Base-by-base conservation (phyloP, 192 early-diverging fungal genomes). In the Phycomyces nitens region DNA sequence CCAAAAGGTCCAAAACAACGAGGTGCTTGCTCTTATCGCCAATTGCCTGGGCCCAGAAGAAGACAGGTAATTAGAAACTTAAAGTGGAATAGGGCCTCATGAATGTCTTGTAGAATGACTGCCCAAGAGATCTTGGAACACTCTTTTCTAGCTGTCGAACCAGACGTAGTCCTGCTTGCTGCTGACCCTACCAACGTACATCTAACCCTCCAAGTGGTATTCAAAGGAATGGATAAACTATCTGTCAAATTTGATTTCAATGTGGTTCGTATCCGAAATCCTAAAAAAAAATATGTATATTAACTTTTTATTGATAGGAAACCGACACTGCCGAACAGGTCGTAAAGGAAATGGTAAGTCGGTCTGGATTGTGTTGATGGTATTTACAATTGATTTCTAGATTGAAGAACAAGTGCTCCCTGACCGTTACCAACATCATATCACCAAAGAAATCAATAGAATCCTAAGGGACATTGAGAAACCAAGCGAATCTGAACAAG, bases 231-330 rank as follows among this genome's bases (percentile, higher is more conserved):
- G 65, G 74, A 74, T 38, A 71, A 72, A 69, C 75, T 91, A 16
- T 91, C 90, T 4, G 89, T 92, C 14, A 91, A 91, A 64, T 92
- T 92, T 68, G 88, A 91, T 53, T 92, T 92, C 65, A 91, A 91
- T 64, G 88, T 62, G 58, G 72, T 24, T 60, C 58, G 38, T 72
- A 73, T 23, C 27, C 54, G 16, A 20, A 29, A 41, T 14, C 4
- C 9, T 21, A 53, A 53, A 53, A 24, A 54, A 4, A 38, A 27
- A 14, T 20, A 3, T 26, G 20, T 59, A 16, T 59, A 59, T 20
- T 29, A 16, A 43, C 58, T 41, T 59, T 39, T 59, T 20, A 88
- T 64, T 76, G 77, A 60, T 64, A 84, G 54, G 77, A 74, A 50
- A 77, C 84, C 3, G 91, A 92, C 57, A 92, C 89, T 0, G 82